A percentile compares a stretch with the other conserved stretches of the same genome.
These are phyloP conservation scores for Ordospora colligata DNA, from an alignment of 371 early-diverging fungal species.

Conservation along the genomic window DNA sequence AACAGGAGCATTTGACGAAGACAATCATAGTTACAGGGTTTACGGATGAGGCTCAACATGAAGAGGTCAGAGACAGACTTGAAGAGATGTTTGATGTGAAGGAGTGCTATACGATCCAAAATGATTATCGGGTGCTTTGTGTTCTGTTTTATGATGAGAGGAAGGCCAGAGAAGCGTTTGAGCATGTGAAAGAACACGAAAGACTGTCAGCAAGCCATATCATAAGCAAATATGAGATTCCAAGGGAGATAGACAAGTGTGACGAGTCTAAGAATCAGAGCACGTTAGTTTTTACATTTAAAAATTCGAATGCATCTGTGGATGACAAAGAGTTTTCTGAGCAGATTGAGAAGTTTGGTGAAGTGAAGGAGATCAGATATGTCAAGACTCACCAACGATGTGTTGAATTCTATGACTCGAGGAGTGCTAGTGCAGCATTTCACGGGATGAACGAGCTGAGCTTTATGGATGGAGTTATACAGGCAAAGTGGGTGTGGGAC, in stretches of 20 bases:
- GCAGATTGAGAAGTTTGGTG: conserved; percentile 37
- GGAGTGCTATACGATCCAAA: conserved; percentile 52
- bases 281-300: conserved; percentile 35
- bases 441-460: conserved; percentile 16
- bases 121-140: conserved; percentile 44
- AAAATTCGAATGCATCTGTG: conserved; percentile 4
- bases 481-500: conserved; percentile 49
- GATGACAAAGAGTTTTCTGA: conserved; percentile 28
- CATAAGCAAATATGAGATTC: conserved; percentile 56
- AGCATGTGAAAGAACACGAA: neutral
- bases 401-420: conserved; percentile 56
- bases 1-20: conserved; percentile 33
- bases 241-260: conserved; percentile 56
- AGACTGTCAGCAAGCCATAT: conserved; percentile 41
- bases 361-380: conserved; percentile 49
- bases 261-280: conserved; percentile 56
- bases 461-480: conserved; percentile 13
- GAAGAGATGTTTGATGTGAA: conserved; percentile 28
- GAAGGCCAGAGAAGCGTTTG: conserved; percentile 31
- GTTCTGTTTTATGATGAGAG: conserved; percentile 57
- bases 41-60: neutral
- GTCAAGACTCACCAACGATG: conserved; percentile 46
- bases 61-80: conserved; percentile 4
- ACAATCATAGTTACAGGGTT: conserved; percentile 52
- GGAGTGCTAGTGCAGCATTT: conserved; percentile 43